Evolutionary conservation across 2,329 filamentous ascomycete genomes (phyloP).

Genomic region (Helotiales sp.): DNA sequence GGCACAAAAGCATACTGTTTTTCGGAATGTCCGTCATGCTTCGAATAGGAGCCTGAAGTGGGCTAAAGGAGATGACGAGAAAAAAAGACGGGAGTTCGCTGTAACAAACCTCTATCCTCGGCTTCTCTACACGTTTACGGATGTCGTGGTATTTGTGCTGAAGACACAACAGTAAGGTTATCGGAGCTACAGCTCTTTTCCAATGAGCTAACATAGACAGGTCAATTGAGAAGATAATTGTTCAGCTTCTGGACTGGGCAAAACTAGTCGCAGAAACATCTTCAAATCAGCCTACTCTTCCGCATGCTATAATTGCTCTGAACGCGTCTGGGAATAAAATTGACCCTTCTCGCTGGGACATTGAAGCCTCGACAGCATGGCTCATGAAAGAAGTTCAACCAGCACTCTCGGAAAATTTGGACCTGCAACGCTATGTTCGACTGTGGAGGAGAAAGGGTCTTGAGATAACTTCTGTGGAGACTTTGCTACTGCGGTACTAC

Average conservation of each 20-base stretch:
- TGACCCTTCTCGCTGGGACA: constrained; percentile 1
- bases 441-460: constrained; percentile 1
- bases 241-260: constrained; percentile 11
- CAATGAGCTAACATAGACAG: background rate
- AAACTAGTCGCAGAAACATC: constrained; percentile 3
- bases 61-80: constrained; percentile 38
- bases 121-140: constrained; percentile 46
- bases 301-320: constrained; percentile 12
- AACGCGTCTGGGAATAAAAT: constrained; percentile 8
- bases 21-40: too few relatives aligned
- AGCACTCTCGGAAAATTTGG: background rate
- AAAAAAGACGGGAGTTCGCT: constrained; percentile 39
- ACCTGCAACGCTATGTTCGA: background rate
- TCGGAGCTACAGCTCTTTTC: background rate
- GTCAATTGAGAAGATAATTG: background rate
- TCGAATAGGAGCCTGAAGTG: constrained; percentile 25
- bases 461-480: background rate
- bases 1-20: background rate
- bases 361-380: background rate
- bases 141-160: constrained; percentile 45
- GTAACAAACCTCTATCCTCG: constrained; percentile 44
- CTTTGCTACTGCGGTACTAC: constrained; percentile 11
- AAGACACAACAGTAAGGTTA: constrained; percentile 37
- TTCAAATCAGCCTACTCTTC: constrained; percentile 8
- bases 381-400: background rate